Base-by-base conservation (phyloP, 495 filamentous ascomycete species). In the Stereocaulon alpinum region DNA sequence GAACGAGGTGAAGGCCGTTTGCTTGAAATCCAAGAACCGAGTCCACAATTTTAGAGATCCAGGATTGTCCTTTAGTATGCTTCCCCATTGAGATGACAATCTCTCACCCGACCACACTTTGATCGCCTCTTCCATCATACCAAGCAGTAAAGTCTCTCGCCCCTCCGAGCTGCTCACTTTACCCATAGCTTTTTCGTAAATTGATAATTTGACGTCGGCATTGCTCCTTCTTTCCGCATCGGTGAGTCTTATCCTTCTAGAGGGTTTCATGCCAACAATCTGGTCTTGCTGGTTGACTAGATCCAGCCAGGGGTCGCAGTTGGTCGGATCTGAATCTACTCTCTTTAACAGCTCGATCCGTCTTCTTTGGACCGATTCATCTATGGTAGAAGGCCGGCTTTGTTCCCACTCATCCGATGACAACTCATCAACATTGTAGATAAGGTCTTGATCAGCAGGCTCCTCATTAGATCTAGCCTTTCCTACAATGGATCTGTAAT, bases 151-250 rank as follows among this genome's bases (percentile, higher is more conserved):
- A 17, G 68, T 69, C 61, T 89, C 84, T 40, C 64, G 70, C 17
- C 58, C 60, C 40, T 73, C 67, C 30, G 76, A 67, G 4, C 74
- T 63, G 10, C 66, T 69, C 15, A 78, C 74, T 55, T 84, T 80
- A 40, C 73, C 70, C 6, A 96, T 69, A 4, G 91, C 90, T 58
- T 90, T 83, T 53, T 88, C 82, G 63, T 90, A 90, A n/a, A 96
- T 79, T 0, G 84, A 85, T 2, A 95, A 62, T 61, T 86, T 91
- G 40, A 95, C 80, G 61, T 88, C 87, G 20, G 89, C 86, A 27
- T 86, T 78, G 55, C 83, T 85, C 56, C 74, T 77, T 27, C 69
- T 72, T 61, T 95, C 88, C 4, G 83, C 82, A 44, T 71, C 68
- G 1, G 81, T 86, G 11, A 80, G 56, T 6, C 6, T 32, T 9